Conservation (phyloP, 2,329 filamentous ascomycete genomes). For the Basipetospora chlamydospora region DNA sequence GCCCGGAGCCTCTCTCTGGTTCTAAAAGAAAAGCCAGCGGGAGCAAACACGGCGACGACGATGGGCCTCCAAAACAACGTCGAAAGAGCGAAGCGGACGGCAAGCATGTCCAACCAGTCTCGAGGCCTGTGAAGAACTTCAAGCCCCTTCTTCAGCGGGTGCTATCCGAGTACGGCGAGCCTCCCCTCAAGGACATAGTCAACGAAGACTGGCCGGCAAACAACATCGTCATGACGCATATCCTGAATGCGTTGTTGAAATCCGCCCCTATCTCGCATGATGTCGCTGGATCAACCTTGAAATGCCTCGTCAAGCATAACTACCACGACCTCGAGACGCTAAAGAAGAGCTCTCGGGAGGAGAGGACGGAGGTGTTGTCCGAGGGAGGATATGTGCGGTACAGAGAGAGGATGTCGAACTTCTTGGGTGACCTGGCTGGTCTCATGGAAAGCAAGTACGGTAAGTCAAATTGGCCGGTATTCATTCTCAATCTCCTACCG, state of each 20-base stretch:
- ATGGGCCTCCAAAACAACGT: too few relatives aligned
- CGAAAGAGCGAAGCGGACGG: too few relatives aligned
- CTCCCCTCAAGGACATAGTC: neutral
- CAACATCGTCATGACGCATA: conserved; percentile 4
- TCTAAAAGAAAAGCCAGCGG: too few relatives aligned
- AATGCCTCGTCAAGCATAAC: neutral
- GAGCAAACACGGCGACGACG: too few relatives aligned
- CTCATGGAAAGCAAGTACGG: conserved; percentile 4
- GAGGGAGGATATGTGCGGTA: conserved; percentile 3
- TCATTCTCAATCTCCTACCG: neutral
- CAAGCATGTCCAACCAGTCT: too few relatives aligned
- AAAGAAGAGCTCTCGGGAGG: neutral
- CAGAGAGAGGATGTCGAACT: conserved; percentile 3
- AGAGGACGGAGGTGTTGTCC: conserved; percentile 1
- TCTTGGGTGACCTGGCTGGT: neutral
- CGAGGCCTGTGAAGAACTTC: too few relatives aligned
- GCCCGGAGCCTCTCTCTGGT: too few relatives aligned
- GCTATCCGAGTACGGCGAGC: neutral
- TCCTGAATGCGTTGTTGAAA: conserved; percentile 2
- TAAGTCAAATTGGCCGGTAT: neutral
- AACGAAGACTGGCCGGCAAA: neutral
- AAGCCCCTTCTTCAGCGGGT: neutral
- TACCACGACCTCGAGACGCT: conserved; percentile 4
- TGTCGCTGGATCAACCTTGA: neutral
- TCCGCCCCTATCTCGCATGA: conserved; percentile 4